Percentiles rank a stretch among this genome's conserved stretches.
phyloP scores from a whole-genome alignment of 2,329 filamentous ascomycete species.

The Clarireedia monteithiana region DNA sequence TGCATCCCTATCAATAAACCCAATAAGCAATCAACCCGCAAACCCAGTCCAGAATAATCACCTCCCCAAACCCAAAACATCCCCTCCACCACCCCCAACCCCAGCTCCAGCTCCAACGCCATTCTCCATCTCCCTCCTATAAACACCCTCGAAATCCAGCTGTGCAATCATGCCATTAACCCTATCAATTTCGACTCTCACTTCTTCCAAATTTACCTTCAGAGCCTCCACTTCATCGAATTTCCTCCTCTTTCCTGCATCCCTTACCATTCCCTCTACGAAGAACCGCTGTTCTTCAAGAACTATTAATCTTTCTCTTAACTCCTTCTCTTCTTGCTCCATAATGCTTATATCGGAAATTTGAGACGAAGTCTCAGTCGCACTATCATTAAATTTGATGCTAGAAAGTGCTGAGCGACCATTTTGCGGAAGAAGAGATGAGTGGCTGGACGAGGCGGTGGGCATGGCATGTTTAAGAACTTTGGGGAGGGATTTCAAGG shows the following conservation, averaged over 20 bases:
- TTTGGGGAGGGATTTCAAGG: constrained; percentile 53
- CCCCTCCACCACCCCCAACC: not conserved
- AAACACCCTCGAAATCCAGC: constrained; percentile 38
- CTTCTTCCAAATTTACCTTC: constrained; percentile 55
- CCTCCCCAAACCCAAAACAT: constrained; percentile 10
- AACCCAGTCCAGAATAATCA: not conserved
- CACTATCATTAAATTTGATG: constrained; percentile 47
- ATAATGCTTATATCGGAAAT: constrained; percentile 50
- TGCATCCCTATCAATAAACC: no score
- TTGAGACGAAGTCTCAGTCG: constrained; percentile 38
- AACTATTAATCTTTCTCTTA: constrained; percentile 59
- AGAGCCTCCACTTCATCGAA: constrained; percentile 63
- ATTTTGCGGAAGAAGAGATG: constrained; percentile 14
- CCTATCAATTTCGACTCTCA: constrained; percentile 57
- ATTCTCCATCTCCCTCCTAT: constrained; percentile 17
- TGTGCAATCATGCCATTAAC: constrained; percentile 50
- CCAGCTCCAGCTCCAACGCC: not conserved
- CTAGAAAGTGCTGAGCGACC: constrained; percentile 40
- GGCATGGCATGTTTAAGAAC: constrained; percentile 55
- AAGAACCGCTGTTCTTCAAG: constrained; percentile 68
- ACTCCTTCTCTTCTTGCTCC: constrained; percentile 61
- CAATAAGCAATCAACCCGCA: no score
- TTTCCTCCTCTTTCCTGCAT: constrained; percentile 57
- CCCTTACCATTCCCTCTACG: constrained; percentile 61
- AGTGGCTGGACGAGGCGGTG: constrained; percentile 33